Evolutionary conservation across 1,139 yeast species (phyloP), one percentile per base, ranked within the genome.

Genomic region (Saccharomycopsis phalli): DNA sequence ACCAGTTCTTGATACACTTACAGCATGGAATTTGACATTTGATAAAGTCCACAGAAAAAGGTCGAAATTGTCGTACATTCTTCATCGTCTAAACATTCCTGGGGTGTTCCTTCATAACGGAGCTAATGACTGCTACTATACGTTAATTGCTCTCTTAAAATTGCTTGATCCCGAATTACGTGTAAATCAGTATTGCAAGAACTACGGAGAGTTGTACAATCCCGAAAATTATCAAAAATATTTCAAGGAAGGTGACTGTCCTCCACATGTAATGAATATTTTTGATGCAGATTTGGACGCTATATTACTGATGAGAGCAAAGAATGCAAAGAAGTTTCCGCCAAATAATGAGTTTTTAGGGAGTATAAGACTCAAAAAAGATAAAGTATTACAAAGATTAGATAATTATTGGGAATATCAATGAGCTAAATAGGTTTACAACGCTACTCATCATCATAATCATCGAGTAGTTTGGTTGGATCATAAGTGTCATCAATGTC

Each of bases 101-200:
- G 75, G 76, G 53, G 66, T 80, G 1, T 71, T 66, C 47, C 59
- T 82, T 35, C 94, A 82, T 54, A 83, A 83, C 54, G 94, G 88
- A 2, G 88, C 82, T n/a, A 83, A 83, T 53, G 94, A 83, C 56
- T 78, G 93, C 1, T 78, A 78, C 53, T 80, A 70, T 51, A 81
- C 91, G 0, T 56, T 81, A 36, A 47, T 71, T 21, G 60, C 76
- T 23, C 68, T 75, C 20, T 51, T 78, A 54, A 65, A 67, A 38
- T 53, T 78, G 44, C 60, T 74, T 32, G 84, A 79, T 52, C 81
- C 82, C 0, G 60, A 60, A 22, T 61, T 62, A 16, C 60, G 84
- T 47, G 36, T 41, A 17, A 45, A 39, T 22, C 17, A 33, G 11
- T 45, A 38, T 23, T 45, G 46, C 29, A 25, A 23, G 21, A 33